Percentiles rank a stretch among this genome's conserved stretches.
Conservation (phyloP, 768 basidiomycete genomes). For the Psilocybe subaeruginosa region DNA sequence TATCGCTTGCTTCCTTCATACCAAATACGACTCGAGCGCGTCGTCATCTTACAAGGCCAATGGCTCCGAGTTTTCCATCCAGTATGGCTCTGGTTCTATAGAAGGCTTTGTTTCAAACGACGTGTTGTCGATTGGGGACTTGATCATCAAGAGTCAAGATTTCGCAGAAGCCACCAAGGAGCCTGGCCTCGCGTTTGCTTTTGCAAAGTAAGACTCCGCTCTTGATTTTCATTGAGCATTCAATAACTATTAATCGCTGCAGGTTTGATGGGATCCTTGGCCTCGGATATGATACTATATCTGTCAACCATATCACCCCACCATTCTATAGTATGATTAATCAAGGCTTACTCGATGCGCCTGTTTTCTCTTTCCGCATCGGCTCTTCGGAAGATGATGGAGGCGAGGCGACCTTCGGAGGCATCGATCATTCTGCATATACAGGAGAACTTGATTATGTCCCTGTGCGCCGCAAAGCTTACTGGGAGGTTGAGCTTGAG, state of each 20-base stretch:
- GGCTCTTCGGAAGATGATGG: constrained; percentile 87
- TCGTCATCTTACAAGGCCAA: constrained; percentile 92
- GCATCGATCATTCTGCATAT: constrained; percentile 79
- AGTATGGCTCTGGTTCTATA: constrained; percentile 96
- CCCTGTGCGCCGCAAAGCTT: constrained; percentile 92
- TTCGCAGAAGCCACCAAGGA: constrained; percentile 97
- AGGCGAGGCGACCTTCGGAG: constrained; percentile 92
- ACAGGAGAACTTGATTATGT: constrained; percentile 83
- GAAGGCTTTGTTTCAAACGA: constrained; percentile 95
- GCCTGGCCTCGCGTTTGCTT: constrained; percentile 96
- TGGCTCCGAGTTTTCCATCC: constrained; percentile 86
- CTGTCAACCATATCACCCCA: constrained; percentile 90
- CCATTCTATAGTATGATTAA: constrained; percentile 95
- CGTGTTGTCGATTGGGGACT: constrained; percentile 76
- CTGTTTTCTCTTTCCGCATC: constrained; percentile 94
- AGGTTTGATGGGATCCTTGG: constrained; percentile 97
- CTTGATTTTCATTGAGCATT: background rate
- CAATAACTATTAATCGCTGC: background rate
- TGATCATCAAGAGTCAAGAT: constrained; percentile 72
- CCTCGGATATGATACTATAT: constrained; percentile 93
- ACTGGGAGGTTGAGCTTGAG: constrained; percentile 97
- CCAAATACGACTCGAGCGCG: constrained; percentile 81
- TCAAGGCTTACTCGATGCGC: constrained; percentile 76
- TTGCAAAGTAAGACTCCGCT: constrained; percentile 74
- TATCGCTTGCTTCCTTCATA: constrained; percentile 92